Conservation (phyloP, 805 yeast species). For the Maudiozyma pseudohumilis region DNA sequence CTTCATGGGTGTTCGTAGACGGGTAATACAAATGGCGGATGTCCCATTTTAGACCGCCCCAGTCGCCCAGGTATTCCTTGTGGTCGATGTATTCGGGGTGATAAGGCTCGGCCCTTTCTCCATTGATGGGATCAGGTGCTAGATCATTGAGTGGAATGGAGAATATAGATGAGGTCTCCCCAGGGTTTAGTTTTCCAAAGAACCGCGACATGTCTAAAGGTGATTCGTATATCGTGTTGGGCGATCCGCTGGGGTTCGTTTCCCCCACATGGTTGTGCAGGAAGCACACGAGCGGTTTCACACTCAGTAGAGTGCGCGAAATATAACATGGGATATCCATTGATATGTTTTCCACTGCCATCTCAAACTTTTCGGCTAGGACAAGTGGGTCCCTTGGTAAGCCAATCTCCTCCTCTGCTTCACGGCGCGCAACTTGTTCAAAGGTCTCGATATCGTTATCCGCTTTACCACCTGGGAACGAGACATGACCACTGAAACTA, state of each 20-base stretch:
- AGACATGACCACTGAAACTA: slow-evolving; percentile 80
- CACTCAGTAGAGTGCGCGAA: slow-evolving; percentile 73
- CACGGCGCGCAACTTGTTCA: slow-evolving; percentile 70
- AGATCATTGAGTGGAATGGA: slow-evolving; percentile 62
- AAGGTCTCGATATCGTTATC: slow-evolving; percentile 58
- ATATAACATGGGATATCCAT: slow-evolving; percentile 66
- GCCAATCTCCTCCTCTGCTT: slow-evolving; percentile 83
- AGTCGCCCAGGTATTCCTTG: slow-evolving; percentile 33
- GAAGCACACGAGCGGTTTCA: slow-evolving; percentile 69
- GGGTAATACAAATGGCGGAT: slow-evolving; percentile 55
- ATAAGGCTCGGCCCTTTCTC: slow-evolving; percentile 5
- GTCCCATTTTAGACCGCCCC: slow-evolving; percentile 70
- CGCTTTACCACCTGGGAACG: slow-evolving; percentile 91
- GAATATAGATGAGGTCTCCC: slow-evolving; percentile 63
- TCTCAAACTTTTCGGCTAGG: slow-evolving; percentile 38
- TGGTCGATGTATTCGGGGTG: slow-evolving; percentile 28
- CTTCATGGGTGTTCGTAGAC: slow-evolving; percentile 43
- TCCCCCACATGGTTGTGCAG: slow-evolving; percentile 29
- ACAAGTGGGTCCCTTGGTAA: slow-evolving; percentile 39
- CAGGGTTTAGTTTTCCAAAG: slow-evolving; percentile 53
- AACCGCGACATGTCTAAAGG: slow-evolving; percentile 27
- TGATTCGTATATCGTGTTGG: slow-evolving; percentile 15
- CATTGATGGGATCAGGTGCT: slow-evolving; percentile 18
- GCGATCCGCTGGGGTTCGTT: background rate
- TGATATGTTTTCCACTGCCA: slow-evolving; percentile 46